Evolutionary conservation across 805 yeast genomes (phyloP).

Genomic region (Yarrowia sp.): DNA sequence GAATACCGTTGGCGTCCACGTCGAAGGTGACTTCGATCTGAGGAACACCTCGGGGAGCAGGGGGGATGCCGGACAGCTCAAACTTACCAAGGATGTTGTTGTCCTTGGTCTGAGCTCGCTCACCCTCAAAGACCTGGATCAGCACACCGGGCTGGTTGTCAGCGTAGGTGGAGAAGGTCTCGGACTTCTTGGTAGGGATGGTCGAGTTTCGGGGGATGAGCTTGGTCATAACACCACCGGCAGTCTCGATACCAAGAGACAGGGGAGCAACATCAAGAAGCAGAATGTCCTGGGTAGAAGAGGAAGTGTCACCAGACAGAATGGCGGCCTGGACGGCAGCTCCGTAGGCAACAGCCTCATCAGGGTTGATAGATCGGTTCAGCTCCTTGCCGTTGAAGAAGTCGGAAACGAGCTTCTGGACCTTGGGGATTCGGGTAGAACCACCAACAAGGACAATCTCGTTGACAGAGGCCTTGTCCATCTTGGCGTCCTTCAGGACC

Average conservation of each 20-base stretch:
- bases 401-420: constrained; percentile 91
- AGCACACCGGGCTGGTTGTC: constrained; percentile 99
- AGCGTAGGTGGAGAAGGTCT: constrained; percentile 94
- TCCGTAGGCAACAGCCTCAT: constrained; percentile 98
- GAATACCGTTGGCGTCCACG: constrained; percentile 95
- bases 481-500: constrained; percentile 85
- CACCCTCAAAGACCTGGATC: constrained; percentile 98
- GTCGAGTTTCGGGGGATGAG: constrained; percentile 98
- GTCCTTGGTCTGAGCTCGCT: constrained; percentile 94
- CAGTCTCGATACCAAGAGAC: constrained; percentile 97
- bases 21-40: constrained; percentile 98
- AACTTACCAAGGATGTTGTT: constrained; percentile 97
- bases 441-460: constrained; percentile 96
- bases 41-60: constrained; percentile 99
- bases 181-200: constrained; percentile 96
- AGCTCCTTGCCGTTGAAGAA: constrained; percentile 97
- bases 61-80: constrained; percentile 95
- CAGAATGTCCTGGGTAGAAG: constrained; percentile 91
- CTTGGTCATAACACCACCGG: constrained; percentile 99
- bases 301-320: constrained; percentile 90
- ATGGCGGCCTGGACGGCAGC: constrained; percentile 98
- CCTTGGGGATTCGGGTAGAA: constrained; percentile 96
- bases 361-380: constrained; percentile 94
- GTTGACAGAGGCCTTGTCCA: constrained; percentile 84
- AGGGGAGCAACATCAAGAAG: constrained; percentile 97